Percentiles rank a stretch among this genome's conserved stretches.
Conservation (phyloP, 176 grass and related monocot species). For the Leersia perrieri region DNA sequence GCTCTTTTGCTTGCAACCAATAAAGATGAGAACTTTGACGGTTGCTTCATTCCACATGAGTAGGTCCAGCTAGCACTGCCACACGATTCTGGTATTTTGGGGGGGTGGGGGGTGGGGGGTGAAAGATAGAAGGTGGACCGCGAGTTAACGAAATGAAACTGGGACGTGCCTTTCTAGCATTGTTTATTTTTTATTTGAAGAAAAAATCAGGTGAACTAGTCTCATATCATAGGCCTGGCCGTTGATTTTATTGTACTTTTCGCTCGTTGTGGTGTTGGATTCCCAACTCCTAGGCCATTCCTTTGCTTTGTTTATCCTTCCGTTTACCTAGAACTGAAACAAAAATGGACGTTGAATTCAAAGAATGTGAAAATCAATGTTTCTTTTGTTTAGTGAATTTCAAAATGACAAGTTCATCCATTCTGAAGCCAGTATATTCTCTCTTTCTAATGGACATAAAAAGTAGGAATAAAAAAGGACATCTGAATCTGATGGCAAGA, state of each 20-base stretch:
- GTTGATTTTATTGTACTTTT: background rate
- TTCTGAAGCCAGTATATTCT: conserved; percentile 15
- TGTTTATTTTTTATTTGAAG: background rate
- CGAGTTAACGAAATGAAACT: background rate
- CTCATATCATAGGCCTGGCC: background rate
- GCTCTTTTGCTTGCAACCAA: background rate
- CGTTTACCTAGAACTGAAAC: background rate
- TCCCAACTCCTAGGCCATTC: background rate
- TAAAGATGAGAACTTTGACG: background rate
- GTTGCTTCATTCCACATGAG: background rate
- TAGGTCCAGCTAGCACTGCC: background rate
- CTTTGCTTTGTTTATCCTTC: conserved; percentile 19
- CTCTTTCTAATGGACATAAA: background rate
- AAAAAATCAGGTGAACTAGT: background rate
- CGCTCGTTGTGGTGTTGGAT: background rate
- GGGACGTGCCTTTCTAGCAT: background rate
- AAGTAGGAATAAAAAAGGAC: background rate
- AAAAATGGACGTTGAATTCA: conserved; percentile 12
- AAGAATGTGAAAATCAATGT: background rate
- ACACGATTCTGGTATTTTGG: background rate
- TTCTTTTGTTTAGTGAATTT: background rate
- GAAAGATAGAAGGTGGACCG: background rate
- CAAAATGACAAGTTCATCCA: conserved; percentile 11
- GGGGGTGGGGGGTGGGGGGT: no score
- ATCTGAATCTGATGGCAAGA: conserved; percentile 5